These are phyloP conservation scores for Paramecium sexaurelia DNA, from an alignment of 73 alveolate genomes.

Conservation along the genomic window DNA sequence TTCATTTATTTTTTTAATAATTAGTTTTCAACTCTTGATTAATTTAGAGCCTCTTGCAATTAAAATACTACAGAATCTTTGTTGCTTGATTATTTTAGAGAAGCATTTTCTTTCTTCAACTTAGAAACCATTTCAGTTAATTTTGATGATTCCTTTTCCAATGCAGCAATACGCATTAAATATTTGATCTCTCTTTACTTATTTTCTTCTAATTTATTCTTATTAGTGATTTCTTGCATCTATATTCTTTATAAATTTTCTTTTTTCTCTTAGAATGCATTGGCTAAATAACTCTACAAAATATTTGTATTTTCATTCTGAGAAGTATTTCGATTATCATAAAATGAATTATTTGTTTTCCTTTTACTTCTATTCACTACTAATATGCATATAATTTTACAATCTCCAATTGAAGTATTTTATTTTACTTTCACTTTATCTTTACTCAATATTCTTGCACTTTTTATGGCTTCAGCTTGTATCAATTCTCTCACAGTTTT, in stretches of 20 bases:
- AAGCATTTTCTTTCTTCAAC: not conserved
- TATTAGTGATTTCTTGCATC: not conserved
- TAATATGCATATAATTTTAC: not conserved
- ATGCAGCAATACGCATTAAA: constrained; percentile 43
- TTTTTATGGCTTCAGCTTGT: constrained; percentile 23
- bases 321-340: constrained; percentile 26
- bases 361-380: constrained; percentile 34
- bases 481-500: constrained; percentile 17
- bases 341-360: constrained; percentile 28
- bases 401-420: constrained; percentile 47
- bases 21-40: not conserved
- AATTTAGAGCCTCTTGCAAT: not conserved
- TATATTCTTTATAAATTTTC: not conserved
- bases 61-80: not conserved
- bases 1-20: constrained; percentile 8
- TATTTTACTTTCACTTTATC: constrained; percentile 24
- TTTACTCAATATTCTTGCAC: constrained; percentile 18
- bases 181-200: constrained; percentile 2
- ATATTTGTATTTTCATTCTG: constrained; percentile 15
- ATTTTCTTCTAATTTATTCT: constrained; percentile 12
- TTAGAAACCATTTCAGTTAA: not conserved
- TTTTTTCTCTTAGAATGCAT: constrained; percentile 44
- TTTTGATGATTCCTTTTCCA: constrained; percentile 39
- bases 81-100: not conserved
- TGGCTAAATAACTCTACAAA: not conserved